These are phyloP conservation scores for Aspergillus ochraceoroseus DNA, from an alignment of 2,329 filamentous ascomycete species.

Conservation along the genomic window DNA sequence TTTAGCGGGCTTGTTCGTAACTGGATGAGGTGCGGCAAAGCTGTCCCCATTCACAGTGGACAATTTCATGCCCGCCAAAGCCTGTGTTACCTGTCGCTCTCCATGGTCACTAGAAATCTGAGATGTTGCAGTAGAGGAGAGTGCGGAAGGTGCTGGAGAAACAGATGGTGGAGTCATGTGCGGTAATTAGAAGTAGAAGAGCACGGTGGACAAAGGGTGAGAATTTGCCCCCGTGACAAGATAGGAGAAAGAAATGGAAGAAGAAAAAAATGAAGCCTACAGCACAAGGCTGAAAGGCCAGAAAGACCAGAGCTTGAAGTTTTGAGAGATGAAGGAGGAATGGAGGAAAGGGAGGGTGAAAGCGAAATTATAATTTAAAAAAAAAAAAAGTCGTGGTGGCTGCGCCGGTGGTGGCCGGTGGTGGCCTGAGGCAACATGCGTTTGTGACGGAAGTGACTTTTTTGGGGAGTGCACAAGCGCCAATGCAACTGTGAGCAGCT, in stretches of 20 bases:
- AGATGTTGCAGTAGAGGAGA: constrained; percentile 41
- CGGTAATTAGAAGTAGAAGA: constrained; percentile 24
- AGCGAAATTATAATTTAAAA: constrained; percentile 13
- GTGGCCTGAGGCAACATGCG: constrained; percentile 24
- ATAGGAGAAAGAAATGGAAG: constrained; percentile 11
- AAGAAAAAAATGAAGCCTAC: constrained; percentile 18
- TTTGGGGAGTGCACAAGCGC: too few relatives aligned
- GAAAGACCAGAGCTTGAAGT: constrained; percentile 11
- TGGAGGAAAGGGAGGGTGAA: constrained; percentile 9
- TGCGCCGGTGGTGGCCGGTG: constrained; percentile 15
- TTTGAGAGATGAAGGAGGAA: constrained; percentile 9
- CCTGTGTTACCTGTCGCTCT: constrained; percentile 42
- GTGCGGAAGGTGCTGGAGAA: constrained; percentile 43
- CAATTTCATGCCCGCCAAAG: constrained; percentile 43
- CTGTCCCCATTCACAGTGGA: constrained; percentile 37
- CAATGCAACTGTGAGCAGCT: constrained; percentile 8
- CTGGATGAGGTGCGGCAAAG: constrained; percentile 27
- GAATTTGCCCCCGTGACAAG: constrained; percentile 23
- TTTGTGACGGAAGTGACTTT: constrained; percentile 24
- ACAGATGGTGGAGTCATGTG: constrained; percentile 42
- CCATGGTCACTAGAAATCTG: constrained; percentile 41
- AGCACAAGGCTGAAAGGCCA: constrained; percentile 27
- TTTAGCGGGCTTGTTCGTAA: constrained; percentile 35
- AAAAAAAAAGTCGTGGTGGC: constrained; percentile 24
- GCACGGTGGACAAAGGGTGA: constrained; percentile 23